A percentile compares a stretch with the other conserved stretches of the same genome.
Conservation (phyloP, 1,284 basidiomycete species). For the Boletus mariae region DNA sequence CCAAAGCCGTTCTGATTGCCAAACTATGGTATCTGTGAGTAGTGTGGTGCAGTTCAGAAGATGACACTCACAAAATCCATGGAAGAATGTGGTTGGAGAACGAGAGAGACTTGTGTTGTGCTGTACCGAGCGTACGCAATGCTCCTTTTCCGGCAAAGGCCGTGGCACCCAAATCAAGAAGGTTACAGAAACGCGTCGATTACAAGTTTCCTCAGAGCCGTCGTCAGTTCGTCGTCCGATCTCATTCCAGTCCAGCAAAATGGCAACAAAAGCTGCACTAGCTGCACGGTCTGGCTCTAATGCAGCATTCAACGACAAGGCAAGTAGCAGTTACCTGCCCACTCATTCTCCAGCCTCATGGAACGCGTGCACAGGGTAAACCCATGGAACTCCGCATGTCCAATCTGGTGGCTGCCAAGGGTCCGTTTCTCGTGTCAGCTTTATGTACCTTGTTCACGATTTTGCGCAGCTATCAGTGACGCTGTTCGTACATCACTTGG, state of each 20-base stretch:
- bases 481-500: slow-evolving; percentile 96
- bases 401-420: slow-evolving; percentile 96
- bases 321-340: slow-evolving; percentile 24
- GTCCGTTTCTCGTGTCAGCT: slow-evolving; percentile 40
- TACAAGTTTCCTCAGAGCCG: background rate
- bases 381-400: slow-evolving; percentile 92
- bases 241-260: slow-evolving; percentile 16
- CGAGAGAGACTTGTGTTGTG: slow-evolving; percentile 10
- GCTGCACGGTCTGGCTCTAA: slow-evolving; percentile 51
- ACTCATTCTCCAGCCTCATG: slow-evolving; percentile 7
- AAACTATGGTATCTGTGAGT: slow-evolving; percentile 39
- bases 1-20: slow-evolving; percentile 52
- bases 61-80: slow-evolving; percentile 62
- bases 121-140: slow-evolving; percentile 27
- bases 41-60: background rate
- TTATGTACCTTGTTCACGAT: slow-evolving; percentile 11
- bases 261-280: slow-evolving; percentile 40
- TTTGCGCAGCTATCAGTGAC: slow-evolving; percentile 84
- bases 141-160: slow-evolving; percentile 29
- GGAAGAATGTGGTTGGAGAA: slow-evolving; percentile 19
- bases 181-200: slow-evolving; percentile 20
- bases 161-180: slow-evolving; percentile 25
- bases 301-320: slow-evolving; percentile 83
- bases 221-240: slow-evolving; percentile 9
- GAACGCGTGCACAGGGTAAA: slow-evolving; percentile 63